Evolutionary conservation across 2,329 filamentous ascomycete genomes (phyloP).

Genomic region (Acrocalymma vagum): DNA sequence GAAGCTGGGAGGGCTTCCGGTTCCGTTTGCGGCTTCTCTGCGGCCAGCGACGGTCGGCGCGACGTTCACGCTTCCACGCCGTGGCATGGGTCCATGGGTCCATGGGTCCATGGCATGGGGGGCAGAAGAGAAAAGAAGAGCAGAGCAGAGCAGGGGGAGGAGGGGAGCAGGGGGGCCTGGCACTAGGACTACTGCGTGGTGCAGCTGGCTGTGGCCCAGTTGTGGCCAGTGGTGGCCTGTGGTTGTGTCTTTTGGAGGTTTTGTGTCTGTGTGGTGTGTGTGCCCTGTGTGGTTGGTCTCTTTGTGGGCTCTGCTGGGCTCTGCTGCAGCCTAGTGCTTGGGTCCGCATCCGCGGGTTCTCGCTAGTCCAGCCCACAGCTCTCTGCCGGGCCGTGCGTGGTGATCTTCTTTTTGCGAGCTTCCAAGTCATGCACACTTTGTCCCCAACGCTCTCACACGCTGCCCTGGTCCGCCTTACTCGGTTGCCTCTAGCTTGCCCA

Average conservation of each 20-base stretch:
- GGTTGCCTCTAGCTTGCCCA: slow-evolving; percentile 39
- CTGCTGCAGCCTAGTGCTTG: slow-evolving; percentile 24
- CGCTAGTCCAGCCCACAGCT: slow-evolving; percentile 32
- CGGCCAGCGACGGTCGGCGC: slow-evolving; percentile 35
- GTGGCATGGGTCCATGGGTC: too few relatives aligned
- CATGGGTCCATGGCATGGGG: too few relatives aligned
- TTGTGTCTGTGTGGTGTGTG: too few relatives aligned
- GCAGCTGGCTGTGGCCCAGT: slow-evolving; percentile 7
- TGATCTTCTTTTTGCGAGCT: slow-evolving; percentile 44
- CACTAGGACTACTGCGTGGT: too few relatives aligned
- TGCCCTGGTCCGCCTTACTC: slow-evolving; percentile 43
- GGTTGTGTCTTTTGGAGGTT: too few relatives aligned
- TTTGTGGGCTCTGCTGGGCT: too few relatives aligned
- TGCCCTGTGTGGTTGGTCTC: too few relatives aligned
- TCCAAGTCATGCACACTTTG: slow-evolving; percentile 40
- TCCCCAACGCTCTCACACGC: slow-evolving; percentile 43
- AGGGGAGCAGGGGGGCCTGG: too few relatives aligned
- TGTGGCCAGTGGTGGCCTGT: too few relatives aligned
- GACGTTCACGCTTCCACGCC: slow-evolving; percentile 32
- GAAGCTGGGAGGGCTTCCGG: slow-evolving; percentile 34
- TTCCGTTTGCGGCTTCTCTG: slow-evolving; percentile 33
- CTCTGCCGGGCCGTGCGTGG: slow-evolving; percentile 38
- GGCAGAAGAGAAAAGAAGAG: too few relatives aligned
- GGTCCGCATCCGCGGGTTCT: slow-evolving; percentile 37
- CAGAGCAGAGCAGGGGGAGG: too few relatives aligned